phyloP scores from a whole-genome alignment of 495 filamentous ascomycete species.

The Penicillium salamii region DNA sequence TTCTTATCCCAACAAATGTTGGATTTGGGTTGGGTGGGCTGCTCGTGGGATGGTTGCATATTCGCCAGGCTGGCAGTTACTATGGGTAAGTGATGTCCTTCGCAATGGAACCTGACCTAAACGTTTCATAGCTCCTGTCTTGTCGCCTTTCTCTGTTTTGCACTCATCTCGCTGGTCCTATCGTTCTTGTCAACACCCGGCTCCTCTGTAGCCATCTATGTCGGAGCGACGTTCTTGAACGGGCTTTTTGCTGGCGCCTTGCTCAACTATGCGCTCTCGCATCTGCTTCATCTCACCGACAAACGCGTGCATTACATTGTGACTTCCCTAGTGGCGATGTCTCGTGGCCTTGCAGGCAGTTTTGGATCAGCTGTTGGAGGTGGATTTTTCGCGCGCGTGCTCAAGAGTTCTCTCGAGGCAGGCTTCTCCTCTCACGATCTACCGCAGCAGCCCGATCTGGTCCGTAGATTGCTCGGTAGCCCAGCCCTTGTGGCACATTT shows the following conservation, averaged over 20 bases:
- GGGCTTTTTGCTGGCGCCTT: constrained; percentile 67
- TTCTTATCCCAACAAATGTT: constrained; percentile 71
- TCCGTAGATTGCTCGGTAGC: constrained; percentile 64
- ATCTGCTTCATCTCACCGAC: constrained; percentile 65
- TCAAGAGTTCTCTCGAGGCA: constrained; percentile 51
- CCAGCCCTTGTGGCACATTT: constrained; percentile 59
- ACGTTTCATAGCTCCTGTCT: constrained; percentile 44
- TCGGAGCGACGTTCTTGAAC: constrained; percentile 58
- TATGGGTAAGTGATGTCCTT: constrained; percentile 42
- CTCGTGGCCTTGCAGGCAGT: constrained; percentile 69
- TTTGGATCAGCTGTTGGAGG: constrained; percentile 77
- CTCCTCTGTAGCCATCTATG: constrained; percentile 44
- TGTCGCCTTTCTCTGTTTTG: constrained; percentile 52
- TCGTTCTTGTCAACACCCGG: constrained; percentile 48
- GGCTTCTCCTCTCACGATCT: constrained; percentile 56
- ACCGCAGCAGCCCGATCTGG: constrained; percentile 47
- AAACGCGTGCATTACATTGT: constrained; percentile 65
- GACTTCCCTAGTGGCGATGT: constrained; percentile 66
- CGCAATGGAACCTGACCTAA: not conserved
- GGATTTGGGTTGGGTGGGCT: constrained; percentile 72
- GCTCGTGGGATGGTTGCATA: constrained; percentile 66
- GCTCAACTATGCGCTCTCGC: constrained; percentile 75
- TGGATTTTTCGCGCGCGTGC: constrained; percentile 63
- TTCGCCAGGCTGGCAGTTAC: constrained; percentile 63
- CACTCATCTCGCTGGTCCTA: constrained; percentile 47